phyloP scores from a whole-genome alignment of 2,329 filamentous ascomycete species.

The Waltergamsia citrina region DNA sequence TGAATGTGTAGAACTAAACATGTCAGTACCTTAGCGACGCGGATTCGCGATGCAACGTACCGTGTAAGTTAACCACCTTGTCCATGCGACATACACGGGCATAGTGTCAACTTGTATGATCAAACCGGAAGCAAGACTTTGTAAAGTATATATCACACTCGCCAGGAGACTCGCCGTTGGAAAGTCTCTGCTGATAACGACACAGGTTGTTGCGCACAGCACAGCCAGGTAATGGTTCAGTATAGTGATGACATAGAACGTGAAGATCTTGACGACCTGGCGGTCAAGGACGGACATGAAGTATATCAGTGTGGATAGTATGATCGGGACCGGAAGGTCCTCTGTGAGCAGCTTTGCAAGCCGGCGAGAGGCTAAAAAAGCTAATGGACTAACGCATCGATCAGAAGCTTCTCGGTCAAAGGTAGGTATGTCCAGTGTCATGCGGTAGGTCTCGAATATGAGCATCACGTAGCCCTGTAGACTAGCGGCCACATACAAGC shows the following conservation, averaged over 20 bases:
- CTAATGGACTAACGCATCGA: conserved; percentile 58
- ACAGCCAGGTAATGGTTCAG: conserved; percentile 67
- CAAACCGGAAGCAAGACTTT: conserved; percentile 67
- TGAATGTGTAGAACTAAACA: conserved; percentile 58
- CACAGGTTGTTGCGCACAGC: conserved; percentile 59
- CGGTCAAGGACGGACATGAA: conserved; percentile 69
- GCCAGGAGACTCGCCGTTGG: conserved; percentile 62
- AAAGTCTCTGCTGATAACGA: conserved; percentile 57
- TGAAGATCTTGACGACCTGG: conserved; percentile 56
- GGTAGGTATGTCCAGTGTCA: conserved; percentile 64
- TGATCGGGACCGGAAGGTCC: conserved; percentile 61
- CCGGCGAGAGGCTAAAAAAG: conserved; percentile 61
- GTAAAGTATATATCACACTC: conserved; percentile 64
- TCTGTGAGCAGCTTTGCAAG: conserved; percentile 61
- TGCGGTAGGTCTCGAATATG: conserved; percentile 65
- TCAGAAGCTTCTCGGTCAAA: conserved; percentile 71
- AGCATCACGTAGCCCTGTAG: conserved; percentile 71
- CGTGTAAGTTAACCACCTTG: conserved; percentile 58
- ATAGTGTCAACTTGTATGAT: conserved; percentile 68
- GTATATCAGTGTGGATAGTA: conserved; percentile 65
- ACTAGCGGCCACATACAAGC: conserved; percentile 60
- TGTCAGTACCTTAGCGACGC: too few relatives aligned
- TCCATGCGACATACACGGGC: conserved; percentile 69
- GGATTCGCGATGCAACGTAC: conserved; percentile 19
- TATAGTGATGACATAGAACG: conserved; percentile 59